Base-by-base conservation (phyloP, 768 basidiomycete genomes). In the Filobasidium floriforme region DNA sequence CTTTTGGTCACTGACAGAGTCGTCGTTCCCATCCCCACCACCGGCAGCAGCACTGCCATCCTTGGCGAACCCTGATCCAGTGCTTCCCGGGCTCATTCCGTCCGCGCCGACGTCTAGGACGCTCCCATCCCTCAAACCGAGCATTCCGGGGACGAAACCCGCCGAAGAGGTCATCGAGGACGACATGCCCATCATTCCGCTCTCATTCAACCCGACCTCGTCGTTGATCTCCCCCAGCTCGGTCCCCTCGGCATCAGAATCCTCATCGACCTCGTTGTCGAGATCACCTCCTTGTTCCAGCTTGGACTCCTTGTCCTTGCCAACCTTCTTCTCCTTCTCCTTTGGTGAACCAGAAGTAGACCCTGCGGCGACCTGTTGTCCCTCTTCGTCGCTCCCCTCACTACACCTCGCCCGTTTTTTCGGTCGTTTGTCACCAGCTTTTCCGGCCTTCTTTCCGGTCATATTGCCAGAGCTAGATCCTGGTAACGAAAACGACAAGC, bases 331-430 rank as follows among this genome's bases (percentile, higher is more conserved):
- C 54, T 26, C 19, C 54, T 14, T 4, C 22, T 28, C 54, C n/a
- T 57, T 57, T 6, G 12, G 19, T 14, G 18, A 49, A 3, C 46
- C 22, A 18, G 18, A 49, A 3, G 5, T 14, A 18, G 46, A 49
- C 54, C 54, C 54, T 3, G 22, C 22, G 18, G 4, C 29, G 2
- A 14, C 54, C 54, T 22, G 5, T 7, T 15, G 12, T 3, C 26
- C 7, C 54, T 57, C 54, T 6, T 57, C 54, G 15, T 57, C 54
- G 22, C 18, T 26, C 19, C 26, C 26, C 54, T 57, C 29, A 57
- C 29, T 32, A 15, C 18, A 19, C 15, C 54, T 57, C 24, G 54
- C 54, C 19, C 54, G 22, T 57, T 57, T 57, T n/a, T 57, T 57
- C 29, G 54, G 54, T 15, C 54, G 2, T 15, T 57, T 57, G 12